Evolutionary conservation across 1,284 basidiomycete species (phyloP).

Genomic region (Mycosarcoma mackinlayi): DNA sequence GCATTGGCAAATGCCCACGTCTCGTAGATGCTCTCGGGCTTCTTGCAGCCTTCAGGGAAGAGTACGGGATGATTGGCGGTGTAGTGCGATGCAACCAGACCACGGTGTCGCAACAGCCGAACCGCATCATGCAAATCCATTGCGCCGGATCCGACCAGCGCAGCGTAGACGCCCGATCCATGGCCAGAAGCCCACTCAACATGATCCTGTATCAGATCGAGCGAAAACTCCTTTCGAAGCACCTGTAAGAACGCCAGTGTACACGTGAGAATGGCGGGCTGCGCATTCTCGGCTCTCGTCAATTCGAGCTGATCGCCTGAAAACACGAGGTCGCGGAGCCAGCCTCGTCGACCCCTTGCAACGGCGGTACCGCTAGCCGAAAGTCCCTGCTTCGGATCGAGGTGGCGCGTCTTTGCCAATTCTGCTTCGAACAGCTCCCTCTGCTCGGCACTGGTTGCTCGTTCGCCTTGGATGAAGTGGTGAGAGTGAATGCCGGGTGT

Average conservation of each 20-base stretch:
- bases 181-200: slow-evolving; percentile 61
- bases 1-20: slow-evolving; percentile 68
- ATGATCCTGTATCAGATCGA: slow-evolving; percentile 62
- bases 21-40: slow-evolving; percentile 63
- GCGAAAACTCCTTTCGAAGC: slow-evolving; percentile 59
- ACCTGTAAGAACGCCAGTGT: slow-evolving; percentile 64
- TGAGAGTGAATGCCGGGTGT: slow-evolving; percentile 47
- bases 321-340: slow-evolving; percentile 61
- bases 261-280: slow-evolving; percentile 62
- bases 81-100: slow-evolving; percentile 54
- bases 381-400: slow-evolving; percentile 45
- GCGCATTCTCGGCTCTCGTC: slow-evolving; percentile 64
- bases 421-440: slow-evolving; percentile 59
- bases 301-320: slow-evolving; percentile 65
- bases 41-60: slow-evolving; percentile 62
- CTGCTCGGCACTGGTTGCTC: slow-evolving; percentile 32
- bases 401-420: slow-evolving; percentile 45
- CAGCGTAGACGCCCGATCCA: slow-evolving; percentile 63
- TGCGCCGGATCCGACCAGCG: slow-evolving; percentile 57
- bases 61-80: slow-evolving; percentile 55
- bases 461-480: slow-evolving; percentile 29
- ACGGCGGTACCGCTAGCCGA: slow-evolving; percentile 44
- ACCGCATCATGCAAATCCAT: slow-evolving; percentile 60
- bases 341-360: slow-evolving; percentile 44
- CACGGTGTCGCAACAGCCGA: slow-evolving; percentile 60